phyloP scores from a whole-genome alignment of 306 rosid genomes.

The Purshia tridentata region DNA sequence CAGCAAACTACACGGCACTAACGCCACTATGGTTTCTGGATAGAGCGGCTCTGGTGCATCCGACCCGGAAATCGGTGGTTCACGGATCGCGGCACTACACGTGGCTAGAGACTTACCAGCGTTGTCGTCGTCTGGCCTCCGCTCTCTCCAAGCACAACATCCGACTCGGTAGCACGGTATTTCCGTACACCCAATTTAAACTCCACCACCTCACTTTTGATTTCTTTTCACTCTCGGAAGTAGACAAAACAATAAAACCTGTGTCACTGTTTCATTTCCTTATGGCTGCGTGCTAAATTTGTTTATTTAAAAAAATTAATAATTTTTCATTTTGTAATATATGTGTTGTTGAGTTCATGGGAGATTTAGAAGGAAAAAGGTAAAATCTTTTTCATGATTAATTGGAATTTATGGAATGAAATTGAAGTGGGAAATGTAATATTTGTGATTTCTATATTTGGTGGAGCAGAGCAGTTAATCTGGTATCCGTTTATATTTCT shows the following conservation, averaged over 20 bases:
- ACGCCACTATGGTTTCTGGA: constrained; percentile 90
- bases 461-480: not conserved
- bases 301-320: not conserved
- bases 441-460: not conserved
- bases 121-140: constrained; percentile 85
- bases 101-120: constrained; percentile 78
- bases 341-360: no score
- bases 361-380: not conserved
- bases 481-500: not conserved
- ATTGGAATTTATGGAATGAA: constrained; percentile 1
- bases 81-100: constrained; percentile 80
- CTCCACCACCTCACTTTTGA: not conserved
- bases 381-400: not conserved
- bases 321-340: no score
- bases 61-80: constrained; percentile 59
- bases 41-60: constrained; percentile 81
- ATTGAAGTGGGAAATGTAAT: not conserved
- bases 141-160: constrained; percentile 62
- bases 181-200: no score
- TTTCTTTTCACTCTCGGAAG: not conserved
- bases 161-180: constrained; percentile 73
- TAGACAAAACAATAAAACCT: not conserved
- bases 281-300: not conserved
- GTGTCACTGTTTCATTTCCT: not conserved
- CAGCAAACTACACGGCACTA: constrained; percentile 75